Conservation (phyloP, 805 yeast species). For the Komagataella ulmi region DNA sequence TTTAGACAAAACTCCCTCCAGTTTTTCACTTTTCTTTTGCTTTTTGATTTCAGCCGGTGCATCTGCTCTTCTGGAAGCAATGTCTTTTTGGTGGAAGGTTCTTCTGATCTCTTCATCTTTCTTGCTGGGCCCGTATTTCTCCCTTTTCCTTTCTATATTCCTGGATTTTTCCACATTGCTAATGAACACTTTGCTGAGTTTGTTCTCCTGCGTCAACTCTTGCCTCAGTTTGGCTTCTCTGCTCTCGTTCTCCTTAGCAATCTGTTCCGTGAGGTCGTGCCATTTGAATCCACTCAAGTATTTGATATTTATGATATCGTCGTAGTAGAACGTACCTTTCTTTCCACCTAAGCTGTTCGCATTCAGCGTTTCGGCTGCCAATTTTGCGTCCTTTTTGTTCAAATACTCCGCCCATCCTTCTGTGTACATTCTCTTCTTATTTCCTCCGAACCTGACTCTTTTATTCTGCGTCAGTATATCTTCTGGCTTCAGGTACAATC, state of each 20-base stretch:
- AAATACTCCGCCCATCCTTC: constrained; percentile 97
- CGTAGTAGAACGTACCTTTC: constrained; percentile 82
- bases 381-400: constrained; percentile 74
- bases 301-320: constrained; percentile 84
- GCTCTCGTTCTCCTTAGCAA: constrained; percentile 78
- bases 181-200: constrained; percentile 73
- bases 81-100: constrained; percentile 58
- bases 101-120: constrained; percentile 29
- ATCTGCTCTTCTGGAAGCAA: constrained; percentile 52
- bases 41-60: constrained; percentile 35
- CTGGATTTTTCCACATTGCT: constrained; percentile 78
- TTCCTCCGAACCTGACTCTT: constrained; percentile 81
- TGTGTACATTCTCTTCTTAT: constrained; percentile 72
- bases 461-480: constrained; percentile 47
- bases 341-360: constrained; percentile 88
- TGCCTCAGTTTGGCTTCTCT: constrained; percentile 80
- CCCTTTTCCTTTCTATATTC: constrained; percentile 48
- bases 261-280: constrained; percentile 88
- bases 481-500: constrained; percentile 82
- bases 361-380: constrained; percentile 76
- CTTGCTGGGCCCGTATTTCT: constrained; percentile 13
- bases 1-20: constrained; percentile 35
- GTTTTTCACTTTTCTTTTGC: constrained; percentile 22
- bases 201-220: constrained; percentile 81
- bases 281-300: constrained; percentile 89